Base-by-base conservation (phyloP, 1,284 basidiomycete species). In the Phellopilus nigrolimitatus region DNA sequence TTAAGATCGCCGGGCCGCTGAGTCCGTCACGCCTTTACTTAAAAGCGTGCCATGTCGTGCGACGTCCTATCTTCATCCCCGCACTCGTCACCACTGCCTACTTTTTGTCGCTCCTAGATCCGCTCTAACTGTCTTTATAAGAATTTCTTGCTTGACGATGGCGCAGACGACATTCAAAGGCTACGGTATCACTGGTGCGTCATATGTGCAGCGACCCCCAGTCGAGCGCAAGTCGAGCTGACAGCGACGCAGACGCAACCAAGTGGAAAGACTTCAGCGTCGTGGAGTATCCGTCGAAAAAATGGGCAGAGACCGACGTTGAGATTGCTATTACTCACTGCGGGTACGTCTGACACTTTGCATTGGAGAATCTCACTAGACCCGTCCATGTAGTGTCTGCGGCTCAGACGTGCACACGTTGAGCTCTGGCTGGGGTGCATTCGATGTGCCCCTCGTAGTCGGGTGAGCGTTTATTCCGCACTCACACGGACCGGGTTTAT, bases 381-480 rank as follows among this genome's bases (percentile, higher is more conserved):
- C n/a, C 8, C 21, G 22, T 12, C 27, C 25, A 6, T 46, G 8
- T 24, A 56, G 60, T 36, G 68, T 70, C 8, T 79, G 76, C 53
- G 75, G 71, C 45, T 73, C 72, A 8, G 78, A 81, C 60, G 70
- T 80, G 24, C 78, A 81, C 59, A 79, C 79, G n/a, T 62, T 74
- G 54, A 65, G 62, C 19, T 64, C 64, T 12, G 76, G 75, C 17
- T 80, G 78, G 78, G 76, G 74, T n/a, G 51, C 68, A 4, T 61
- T 69, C 6, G 64, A 68, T 31, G 56, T 63, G 54, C 73, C 74
- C 27, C 59, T 75, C 27, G 70, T 76, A 45, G 64, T 68, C 34
- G 73, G 74, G 57, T 59, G 37, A 33, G 58, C 37, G 27, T 54
- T 9, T 34, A 6, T 22, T 9, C 19, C 13, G 7, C 6, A 15